Conservation (phyloP, 176 grass and related monocot genomes). For the Juncus effusus region DNA sequence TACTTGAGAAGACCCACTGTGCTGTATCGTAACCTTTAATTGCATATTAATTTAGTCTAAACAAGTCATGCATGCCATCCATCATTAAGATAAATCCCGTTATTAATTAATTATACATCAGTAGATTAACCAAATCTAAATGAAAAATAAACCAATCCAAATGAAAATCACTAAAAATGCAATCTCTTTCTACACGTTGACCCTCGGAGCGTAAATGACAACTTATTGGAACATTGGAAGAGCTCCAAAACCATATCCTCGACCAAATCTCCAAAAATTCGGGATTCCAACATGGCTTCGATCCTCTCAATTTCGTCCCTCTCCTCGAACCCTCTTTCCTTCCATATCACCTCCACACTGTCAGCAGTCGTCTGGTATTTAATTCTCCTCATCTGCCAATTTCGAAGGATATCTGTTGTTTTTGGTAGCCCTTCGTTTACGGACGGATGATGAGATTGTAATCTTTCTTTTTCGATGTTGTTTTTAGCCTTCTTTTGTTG, state of each 20-base stretch:
- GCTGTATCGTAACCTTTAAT: too few relatives aligned
- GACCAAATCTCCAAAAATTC: conserved; percentile 57
- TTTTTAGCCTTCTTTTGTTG: not conserved
- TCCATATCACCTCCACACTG: conserved; percentile 53
- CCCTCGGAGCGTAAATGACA: not conserved
- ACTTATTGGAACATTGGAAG: conserved; percentile 29
- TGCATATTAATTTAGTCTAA: too few relatives aligned
- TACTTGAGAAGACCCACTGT: too few relatives aligned
- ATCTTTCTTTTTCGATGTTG: not conserved
- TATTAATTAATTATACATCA: too few relatives aligned
- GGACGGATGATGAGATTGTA: not conserved
- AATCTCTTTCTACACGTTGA: conserved; percentile 60
- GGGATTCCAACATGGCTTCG: conserved; percentile 48
- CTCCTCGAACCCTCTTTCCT: conserved; percentile 36
- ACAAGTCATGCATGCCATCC: too few relatives aligned
- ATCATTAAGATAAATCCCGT: too few relatives aligned
- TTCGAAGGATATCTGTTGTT: not conserved
- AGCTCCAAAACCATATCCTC: conserved; percentile 47
- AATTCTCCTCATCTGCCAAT: conserved; percentile 22
- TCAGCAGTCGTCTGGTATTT: conserved; percentile 46
- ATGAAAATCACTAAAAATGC: conserved; percentile 36
- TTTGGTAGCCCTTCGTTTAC: conserved; percentile 22
- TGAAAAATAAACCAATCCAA: not conserved
- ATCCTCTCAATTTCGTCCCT: conserved; percentile 42
- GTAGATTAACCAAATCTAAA: too few relatives aligned